Base-by-base conservation (phyloP, 805 yeast genomes). In the Yarrowia sp. region DNA sequence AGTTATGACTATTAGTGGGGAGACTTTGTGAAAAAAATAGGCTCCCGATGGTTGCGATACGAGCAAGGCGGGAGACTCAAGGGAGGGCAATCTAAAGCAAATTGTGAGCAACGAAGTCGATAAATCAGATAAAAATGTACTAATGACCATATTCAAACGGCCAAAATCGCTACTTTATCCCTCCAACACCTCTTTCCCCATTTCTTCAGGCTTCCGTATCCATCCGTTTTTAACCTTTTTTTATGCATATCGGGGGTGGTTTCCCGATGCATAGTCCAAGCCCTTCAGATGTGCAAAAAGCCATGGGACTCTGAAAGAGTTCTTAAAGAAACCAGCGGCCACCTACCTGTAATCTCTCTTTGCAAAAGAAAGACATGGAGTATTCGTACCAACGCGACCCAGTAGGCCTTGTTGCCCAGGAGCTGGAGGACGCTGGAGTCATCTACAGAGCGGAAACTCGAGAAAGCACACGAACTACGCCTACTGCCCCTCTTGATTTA, bases 361-460 rank as follows among this genome's bases (percentile, higher is more conserved):
- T 5, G 32, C 32, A 26, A 26, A 26, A 26, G 32, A 26, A 3
- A 8, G 26, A 38, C 12, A 63, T 63, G 67, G 67, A 63, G 40
- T 63, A 63, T 40, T 63, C 67, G 45, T 63, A 63, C 56, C 67
- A 63, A 38, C 55, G 67, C 16, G 67, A 63, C 26, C 67, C 67
- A 8, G 55, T 40, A 1, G 56, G 56, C 1, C 48, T 63, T 3
- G 55, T 38, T n/a, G 67, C 67, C 11, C 67, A 63, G 40, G 67
- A 63, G 16, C 48, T 63, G 36, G 67, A 63, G 26, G 67, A 63
- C n/a, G 56, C 67, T 0, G 67, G 67, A 2, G 56, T 63, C 43
- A 48, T 63, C 14, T 43, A 32, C 52, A 16, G 65, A 12, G 10
- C 45, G 8, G 43, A 56, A 16, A 59, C 65, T 1, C 11, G 52